Evolutionary conservation across 345 rosid species (phyloP), one percentile per base, ranked within the genome.

Genomic region (Rhizophora mangle): DNA sequence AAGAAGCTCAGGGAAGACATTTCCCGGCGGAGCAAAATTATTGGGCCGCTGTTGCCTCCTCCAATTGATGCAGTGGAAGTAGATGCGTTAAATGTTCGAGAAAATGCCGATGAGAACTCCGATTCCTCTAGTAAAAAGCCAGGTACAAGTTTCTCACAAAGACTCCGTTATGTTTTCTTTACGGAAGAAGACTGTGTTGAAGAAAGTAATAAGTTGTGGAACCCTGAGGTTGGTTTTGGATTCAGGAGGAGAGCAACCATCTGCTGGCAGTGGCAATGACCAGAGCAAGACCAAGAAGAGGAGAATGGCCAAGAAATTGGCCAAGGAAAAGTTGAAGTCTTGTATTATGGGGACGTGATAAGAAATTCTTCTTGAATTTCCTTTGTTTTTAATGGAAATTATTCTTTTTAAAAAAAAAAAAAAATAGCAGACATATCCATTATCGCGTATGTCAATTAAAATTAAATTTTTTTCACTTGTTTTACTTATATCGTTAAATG

Each of bases 1-100:
- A 90, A 76, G 80, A 87, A 73, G 84, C 83, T 93, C 47, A 88
- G 82, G 68, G 90, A 85, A 60, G 92, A 88, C 53, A 69, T 77
- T 34, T 59, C 31, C 55, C 86, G 87, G 24, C 83, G 87, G n/a
- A 71, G 83, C 65, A 74, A 82, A 61, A 30, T 86, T 0, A 82
- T 87, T 21, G 97, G 96, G 27, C 96, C 97, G n/a, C 60, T 86
- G 71, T 74, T 83, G 75, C 88, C 88, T 54, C 2, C 66, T 8
- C 46, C 71, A 8, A 71, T 30, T 6, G 73, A 27, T 19, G 71
- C 59, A 21, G 80, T 56, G 4, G 73, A 68, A 36, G 65, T 49
- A 29, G 73, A 73, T 31, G 8, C 67, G 37, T 80, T 76, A 80
- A 64, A 4, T 74, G 88, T 74, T 89, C 93, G 91, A 86, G 58